Evolutionary conservation across 176 grass and related monocot species (phyloP).

Genomic region (Paspalum notatum): DNA sequence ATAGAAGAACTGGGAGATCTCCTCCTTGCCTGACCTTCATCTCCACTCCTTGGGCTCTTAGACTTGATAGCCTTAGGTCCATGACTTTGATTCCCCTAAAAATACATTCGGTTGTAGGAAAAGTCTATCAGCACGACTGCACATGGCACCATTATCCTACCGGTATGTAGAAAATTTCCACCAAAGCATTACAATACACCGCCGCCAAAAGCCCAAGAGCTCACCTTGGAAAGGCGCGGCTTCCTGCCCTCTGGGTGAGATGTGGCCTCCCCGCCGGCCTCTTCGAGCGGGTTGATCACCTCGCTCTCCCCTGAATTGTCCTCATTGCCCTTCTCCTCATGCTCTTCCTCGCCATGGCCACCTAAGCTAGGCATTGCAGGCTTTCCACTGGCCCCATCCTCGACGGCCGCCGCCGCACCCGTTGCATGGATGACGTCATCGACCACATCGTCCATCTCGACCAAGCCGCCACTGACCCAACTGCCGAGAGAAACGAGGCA

Average conservation of each 20-base stretch:
- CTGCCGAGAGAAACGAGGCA: conserved; percentile 3
- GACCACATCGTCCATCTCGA: conserved; percentile 39
- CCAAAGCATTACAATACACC: conserved; percentile 14
- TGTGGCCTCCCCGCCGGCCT: conserved; percentile 46
- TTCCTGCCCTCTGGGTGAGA: conserved; percentile 42
- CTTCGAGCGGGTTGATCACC: conserved; percentile 61
- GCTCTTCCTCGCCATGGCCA: conserved; percentile 2
- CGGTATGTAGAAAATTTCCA: background rate
- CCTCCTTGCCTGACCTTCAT: conserved; percentile 47
- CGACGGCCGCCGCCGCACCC: conserved; percentile 5
- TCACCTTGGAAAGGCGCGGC: conserved; percentile 42
- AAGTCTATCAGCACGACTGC: background rate
- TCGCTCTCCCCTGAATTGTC: conserved; percentile 51
- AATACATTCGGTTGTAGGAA: background rate
- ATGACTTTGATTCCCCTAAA: conserved; percentile 46
- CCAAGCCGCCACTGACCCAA: background rate
- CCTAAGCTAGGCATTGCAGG: conserved; percentile 11
- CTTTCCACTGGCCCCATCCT: conserved; percentile 40
- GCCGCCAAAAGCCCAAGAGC: background rate
- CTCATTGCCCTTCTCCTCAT: conserved; percentile 39
- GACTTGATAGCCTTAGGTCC: conserved; percentile 46
- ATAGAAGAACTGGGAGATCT: conserved; percentile 32
- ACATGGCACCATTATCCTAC: background rate
- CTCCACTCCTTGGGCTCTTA: conserved; percentile 50
- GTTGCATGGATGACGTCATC: conserved; percentile 22